Base-by-base conservation (phyloP, 73 alveolate species). In the Paramecium octaurelia region DNA sequence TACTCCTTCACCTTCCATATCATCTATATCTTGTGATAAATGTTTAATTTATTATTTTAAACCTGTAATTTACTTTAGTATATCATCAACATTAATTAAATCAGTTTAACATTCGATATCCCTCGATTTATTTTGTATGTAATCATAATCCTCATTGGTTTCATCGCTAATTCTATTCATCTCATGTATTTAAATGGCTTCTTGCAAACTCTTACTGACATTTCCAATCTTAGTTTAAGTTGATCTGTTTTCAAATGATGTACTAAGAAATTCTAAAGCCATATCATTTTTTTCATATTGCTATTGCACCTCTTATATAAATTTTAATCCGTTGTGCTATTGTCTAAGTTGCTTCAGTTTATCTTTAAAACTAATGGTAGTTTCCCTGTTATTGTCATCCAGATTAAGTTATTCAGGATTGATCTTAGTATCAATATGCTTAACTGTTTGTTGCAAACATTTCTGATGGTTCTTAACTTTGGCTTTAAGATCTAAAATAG, bases 301-400 rank as follows among this genome's bases (percentile, higher is more conserved):
- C 12, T 18, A 21, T 8, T 46, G 6, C 21, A 80, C 75, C 44
- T 80, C 91, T 24, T 40, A 20, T 9, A 80, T 46, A 23, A 80
- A 48, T 80, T 80, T 80, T 8, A 44, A 44, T 20, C 76, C 70
- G 44, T 80, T 46, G 4, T 43, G 69, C 18, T 43, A 42, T 23
- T 80, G 16, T 48, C 57, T 80, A 12, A 80, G n/a, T 80, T 80
- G 7, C 8, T 80, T 80, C 2, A 80, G 31, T 48, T n/a, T 80
- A 2, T 80, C 91, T 35, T 80, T 80, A 80, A 80, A 80, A 46
- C 76, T 46, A 9, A 38, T 44, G 1, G 91, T 80, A 14, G 91
- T 80, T 80, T 80, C 91, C 21, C 91, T 80, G 14, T 80, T 43
- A 18, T 34, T 12, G 46, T 80, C 91, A 4, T 80, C 91, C 16